phyloP scores from a whole-genome alignment of 2,329 filamentous ascomycete genomes.

The Magnaporthiopsis rhizophila region DNA sequence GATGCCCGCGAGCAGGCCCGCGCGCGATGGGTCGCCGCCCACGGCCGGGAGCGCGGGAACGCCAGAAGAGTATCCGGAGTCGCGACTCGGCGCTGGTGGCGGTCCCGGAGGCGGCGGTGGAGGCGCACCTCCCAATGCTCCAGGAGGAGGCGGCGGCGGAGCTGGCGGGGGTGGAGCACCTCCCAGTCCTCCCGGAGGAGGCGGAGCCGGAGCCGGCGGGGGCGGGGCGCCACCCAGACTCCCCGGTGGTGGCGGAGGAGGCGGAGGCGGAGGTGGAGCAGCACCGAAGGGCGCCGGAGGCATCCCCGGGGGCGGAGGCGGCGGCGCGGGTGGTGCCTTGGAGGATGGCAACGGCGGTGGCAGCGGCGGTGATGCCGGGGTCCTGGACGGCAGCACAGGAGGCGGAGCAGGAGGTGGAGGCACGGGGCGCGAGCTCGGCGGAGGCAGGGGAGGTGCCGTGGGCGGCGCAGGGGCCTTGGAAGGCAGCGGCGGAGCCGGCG shows the following conservation, averaged over 20 bases:
- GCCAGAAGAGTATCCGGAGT: conserved; percentile 48
- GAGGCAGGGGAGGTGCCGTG: conserved; percentile 41
- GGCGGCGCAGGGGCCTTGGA: conserved; percentile 37
- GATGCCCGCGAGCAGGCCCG: conserved; percentile 63
- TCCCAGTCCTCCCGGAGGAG: conserved; percentile 23
- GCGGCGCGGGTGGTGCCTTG: conserved; percentile 25
- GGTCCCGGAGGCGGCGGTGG: conserved; percentile 36
- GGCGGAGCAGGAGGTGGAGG: conserved; percentile 31
- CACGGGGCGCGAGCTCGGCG: conserved; percentile 41
- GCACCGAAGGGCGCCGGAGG: conserved; percentile 20
- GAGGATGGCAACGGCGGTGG: conserved; percentile 21
- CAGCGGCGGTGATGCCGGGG: conserved; percentile 23
- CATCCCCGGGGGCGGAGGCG: conserved; percentile 31
- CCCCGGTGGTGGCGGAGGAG: conserved; percentile 29
- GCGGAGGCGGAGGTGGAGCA: conserved; percentile 36
- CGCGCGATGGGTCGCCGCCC: conserved; percentile 38
- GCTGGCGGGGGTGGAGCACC: conserved; percentile 25
- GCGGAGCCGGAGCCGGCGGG: conserved; percentile 40
- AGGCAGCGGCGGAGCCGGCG: conserved; percentile 31
- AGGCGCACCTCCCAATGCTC: conserved; percentile 21
- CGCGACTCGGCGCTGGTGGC: conserved; percentile 48
- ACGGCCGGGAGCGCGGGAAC: conserved; percentile 34
- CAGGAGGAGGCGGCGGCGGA: conserved; percentile 25
- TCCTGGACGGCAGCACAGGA: conserved; percentile 31
- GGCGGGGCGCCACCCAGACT: conserved; percentile 22